Conservation (phyloP, 2,329 filamentous ascomycete genomes). For the Talaromyces sp. region DNA sequence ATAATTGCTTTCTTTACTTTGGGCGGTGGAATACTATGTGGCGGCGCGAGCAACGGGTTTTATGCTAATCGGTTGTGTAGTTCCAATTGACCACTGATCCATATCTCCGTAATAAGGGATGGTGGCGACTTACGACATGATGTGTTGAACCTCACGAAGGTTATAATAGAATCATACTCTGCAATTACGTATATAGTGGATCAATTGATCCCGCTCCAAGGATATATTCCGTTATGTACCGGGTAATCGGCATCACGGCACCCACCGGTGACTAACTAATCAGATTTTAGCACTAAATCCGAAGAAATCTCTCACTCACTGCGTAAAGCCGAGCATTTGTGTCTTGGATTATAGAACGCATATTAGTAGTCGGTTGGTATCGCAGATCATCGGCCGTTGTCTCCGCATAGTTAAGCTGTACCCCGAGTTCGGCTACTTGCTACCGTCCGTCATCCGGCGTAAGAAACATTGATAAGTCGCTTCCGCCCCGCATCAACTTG, state of each 20-base stretch:
- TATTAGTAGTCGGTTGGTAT: neutral
- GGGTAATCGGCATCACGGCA: neutral
- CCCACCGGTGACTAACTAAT: neutral
- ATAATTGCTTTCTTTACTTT: neutral
- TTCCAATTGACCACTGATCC: no score
- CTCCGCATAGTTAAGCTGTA: neutral
- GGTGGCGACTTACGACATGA: no score
- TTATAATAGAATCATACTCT: neutral
- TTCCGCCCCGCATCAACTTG: neutral
- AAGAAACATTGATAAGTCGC: neutral
- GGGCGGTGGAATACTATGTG: slow-evolving; percentile 1
- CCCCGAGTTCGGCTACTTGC: neutral
- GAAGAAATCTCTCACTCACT: neutral
- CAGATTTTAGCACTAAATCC: neutral
- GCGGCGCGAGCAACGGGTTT: neutral
- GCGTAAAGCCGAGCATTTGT: neutral
- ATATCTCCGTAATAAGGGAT: no score
- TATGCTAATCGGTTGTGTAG: neutral
- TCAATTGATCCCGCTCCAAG: no score
- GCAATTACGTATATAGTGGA: no score
- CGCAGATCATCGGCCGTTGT: neutral
- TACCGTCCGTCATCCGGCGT: neutral
- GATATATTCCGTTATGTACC: no score
- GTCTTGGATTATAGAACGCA: neutral
- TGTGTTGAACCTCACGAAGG: no score